phyloP scores from a whole-genome alignment of 1,139 yeast species.

The Ogataea hybrid region DNA sequence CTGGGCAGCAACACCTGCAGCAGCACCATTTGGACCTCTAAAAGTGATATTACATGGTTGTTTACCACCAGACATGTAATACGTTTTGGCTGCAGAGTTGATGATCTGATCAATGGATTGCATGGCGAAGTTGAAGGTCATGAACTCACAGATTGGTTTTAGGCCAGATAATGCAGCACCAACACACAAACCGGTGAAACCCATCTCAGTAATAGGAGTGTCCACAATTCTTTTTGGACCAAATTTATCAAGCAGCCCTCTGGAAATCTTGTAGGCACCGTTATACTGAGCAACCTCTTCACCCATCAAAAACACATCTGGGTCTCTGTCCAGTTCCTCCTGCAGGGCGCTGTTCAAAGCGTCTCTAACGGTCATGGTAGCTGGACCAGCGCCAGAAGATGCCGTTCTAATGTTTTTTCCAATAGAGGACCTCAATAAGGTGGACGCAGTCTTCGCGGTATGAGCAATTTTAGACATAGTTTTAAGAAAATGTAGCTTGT shows the following conservation, averaged over 20 bases:
- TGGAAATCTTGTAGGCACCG: conserved; percentile 97
- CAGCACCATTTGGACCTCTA: conserved; percentile 99
- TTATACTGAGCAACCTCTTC: conserved; percentile 99
- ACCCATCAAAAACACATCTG: conserved; percentile 92
- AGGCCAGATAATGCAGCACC: conserved; percentile 98
- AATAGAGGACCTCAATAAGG: conserved; percentile 28
- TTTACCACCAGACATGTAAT: conserved; percentile 98
- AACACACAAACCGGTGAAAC: conserved; percentile 95
- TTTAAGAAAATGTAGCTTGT: conserved; percentile 10
- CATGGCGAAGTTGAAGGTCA: conserved; percentile 99
- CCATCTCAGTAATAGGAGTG: conserved; percentile 99
- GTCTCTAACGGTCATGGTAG: conserved; percentile 90
- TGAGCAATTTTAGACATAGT: conserved; percentile 42
- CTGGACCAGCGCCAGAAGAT: conserved; percentile 51
- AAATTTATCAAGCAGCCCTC: conserved; percentile 93
- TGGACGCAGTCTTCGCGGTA: conserved; percentile 48
- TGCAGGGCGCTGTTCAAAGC: conserved; percentile 94
- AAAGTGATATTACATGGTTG: conserved; percentile 96
- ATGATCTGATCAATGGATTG: conserved; percentile 98
- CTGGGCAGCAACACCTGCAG: conserved; percentile 99
- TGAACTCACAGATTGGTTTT: conserved; percentile 96
- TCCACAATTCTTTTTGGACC: conserved; percentile 97
- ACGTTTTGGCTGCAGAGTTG: conserved; percentile 98
- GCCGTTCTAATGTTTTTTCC: conserved; percentile 42
- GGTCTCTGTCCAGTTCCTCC: conserved; percentile 96